Evolutionary conservation across 176 grass and related monocot species (phyloP).

Genomic region (Ensete glaucum): DNA sequence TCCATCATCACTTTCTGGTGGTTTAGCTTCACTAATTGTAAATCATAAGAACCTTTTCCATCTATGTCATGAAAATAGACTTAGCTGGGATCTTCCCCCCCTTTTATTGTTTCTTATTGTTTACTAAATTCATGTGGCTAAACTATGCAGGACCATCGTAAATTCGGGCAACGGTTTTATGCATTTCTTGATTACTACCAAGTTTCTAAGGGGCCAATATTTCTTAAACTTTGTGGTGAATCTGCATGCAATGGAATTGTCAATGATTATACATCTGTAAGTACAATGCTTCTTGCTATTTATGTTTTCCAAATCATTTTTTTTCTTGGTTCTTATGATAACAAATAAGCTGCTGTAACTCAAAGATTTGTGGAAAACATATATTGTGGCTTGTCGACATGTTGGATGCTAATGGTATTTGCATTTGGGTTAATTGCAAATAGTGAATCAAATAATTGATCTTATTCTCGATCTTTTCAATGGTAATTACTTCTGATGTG

Average conservation of each 20-base stretch:
- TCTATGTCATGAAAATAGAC: too few species aligned
- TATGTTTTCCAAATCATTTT: constrained; percentile 13
- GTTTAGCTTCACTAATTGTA: too few species aligned
- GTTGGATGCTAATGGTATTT: too few species aligned
- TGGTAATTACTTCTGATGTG: neutral
- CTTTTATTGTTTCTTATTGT: neutral
- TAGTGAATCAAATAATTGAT: neutral
- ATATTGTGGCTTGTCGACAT: too few species aligned
- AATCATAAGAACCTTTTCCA: too few species aligned
- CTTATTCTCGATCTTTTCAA: neutral
- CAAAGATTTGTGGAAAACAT: too few species aligned
- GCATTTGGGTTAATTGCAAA: too few species aligned
- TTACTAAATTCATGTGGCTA: neutral
- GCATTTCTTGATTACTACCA: constrained; percentile 78
- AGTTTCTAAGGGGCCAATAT: constrained; percentile 65
- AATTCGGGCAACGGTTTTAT: constrained; percentile 81
- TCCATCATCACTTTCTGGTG: too few species aligned
- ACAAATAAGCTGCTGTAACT: too few species aligned
- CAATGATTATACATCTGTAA: constrained; percentile 83
- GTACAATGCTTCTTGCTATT: constrained; percentile 21
- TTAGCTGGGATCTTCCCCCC: neutral
- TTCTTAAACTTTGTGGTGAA: constrained; percentile 87
- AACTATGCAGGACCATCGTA: constrained; percentile 57
- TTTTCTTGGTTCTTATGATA: neutral
- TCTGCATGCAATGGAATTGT: constrained; percentile 62